Base-by-base conservation (phyloP, 257 asterid genomes). In the Petunia axillaris region DNA sequence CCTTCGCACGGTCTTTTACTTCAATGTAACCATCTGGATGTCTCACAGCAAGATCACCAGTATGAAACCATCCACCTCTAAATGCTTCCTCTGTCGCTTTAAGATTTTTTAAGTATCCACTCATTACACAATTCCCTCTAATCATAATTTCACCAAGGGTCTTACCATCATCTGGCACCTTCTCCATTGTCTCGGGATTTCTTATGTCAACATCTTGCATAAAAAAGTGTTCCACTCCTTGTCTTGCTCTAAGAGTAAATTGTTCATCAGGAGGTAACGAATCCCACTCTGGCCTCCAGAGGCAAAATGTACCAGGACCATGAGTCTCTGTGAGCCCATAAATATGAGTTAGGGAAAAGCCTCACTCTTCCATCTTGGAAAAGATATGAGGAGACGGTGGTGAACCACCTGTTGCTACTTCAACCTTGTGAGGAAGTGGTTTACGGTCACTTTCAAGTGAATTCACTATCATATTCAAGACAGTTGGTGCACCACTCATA, bases 81-180 rank as follows among this genome's bases (percentile, higher is more conserved):
- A 86, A 86, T 1, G 85, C 87, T 15, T 84, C 87, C 39, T 81
- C 81, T 2, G 87, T 86, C 43, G 87, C 85, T 81, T 84, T 46
- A 48, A 62, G 58, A 63, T 83, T 76, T 25, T 86, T 84, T 1
- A 83, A 77, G 79, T 86, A 86, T 53, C 89, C 89, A 41, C 87
- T 81, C 89, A 86, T 86, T 55, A 86, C 89, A 5, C 85, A 83
- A 40, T 86, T 86, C 75, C 89, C 89, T 77, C 81, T 79, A 60
- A 86, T 67, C 85, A 86, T 76, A 14, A 86, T 59, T 74, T 86
- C 89, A 36, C 89, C 89, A 3, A 79, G n/a, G 43, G 84, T 81
- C 41, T 76, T 80, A 40, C 87, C 87, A 64, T 86, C 89, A 68
- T 85, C 84, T 3, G 77, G 82, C 11, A 84, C 85, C 39, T 81